Evolutionary conservation across 192 early-diverging fungal genomes (phyloP).

Genomic region (Anaeromyces robustus): DNA sequence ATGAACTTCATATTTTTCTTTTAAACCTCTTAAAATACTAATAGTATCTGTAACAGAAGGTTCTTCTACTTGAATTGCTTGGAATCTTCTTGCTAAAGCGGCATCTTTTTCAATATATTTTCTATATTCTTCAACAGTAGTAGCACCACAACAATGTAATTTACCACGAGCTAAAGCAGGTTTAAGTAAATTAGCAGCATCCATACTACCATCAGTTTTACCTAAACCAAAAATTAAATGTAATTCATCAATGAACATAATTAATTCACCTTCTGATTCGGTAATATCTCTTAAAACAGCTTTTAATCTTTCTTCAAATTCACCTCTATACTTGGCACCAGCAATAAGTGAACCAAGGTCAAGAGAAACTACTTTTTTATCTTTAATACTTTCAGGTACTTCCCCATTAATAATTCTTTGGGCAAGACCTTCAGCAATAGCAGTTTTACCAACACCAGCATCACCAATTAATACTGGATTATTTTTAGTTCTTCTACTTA

Average conservation of each 20-base stretch:
- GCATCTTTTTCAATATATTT: conserved; percentile 58
- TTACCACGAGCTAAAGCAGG: conserved; percentile 59
- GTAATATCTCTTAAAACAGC: conserved; percentile 53
- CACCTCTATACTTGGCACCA: conserved; percentile 42
- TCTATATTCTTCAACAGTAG: conserved; percentile 65
- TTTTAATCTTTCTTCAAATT: conserved; percentile 71
- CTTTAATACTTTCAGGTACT: conserved; percentile 61
- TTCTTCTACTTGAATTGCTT: conserved; percentile 54
- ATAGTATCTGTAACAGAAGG: conserved; percentile 54
- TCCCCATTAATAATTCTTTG: conserved; percentile 61
- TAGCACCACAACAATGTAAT: conserved; percentile 59
- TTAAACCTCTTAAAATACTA: conserved; percentile 59
- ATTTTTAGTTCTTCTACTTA: conserved; percentile 48
- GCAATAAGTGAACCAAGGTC: conserved; percentile 46
- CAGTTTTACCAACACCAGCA: conserved; percentile 68
- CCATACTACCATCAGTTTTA: conserved; percentile 60
- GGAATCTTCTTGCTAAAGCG: conserved; percentile 61
- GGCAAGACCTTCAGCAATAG: conserved; percentile 64
- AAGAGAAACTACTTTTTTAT: conserved; percentile 52
- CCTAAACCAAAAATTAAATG: conserved; percentile 61
- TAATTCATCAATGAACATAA: conserved; percentile 68
- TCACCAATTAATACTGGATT: conserved; percentile 63
- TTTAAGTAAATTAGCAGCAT: conserved; percentile 66
- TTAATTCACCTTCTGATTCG: conserved; percentile 52
- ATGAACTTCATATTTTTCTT: conserved; percentile 61